These are phyloP conservation scores for Celoporthe dispersa DNA, from an alignment of 2,329 filamentous ascomycete genomes.

Conservation along the genomic window DNA sequence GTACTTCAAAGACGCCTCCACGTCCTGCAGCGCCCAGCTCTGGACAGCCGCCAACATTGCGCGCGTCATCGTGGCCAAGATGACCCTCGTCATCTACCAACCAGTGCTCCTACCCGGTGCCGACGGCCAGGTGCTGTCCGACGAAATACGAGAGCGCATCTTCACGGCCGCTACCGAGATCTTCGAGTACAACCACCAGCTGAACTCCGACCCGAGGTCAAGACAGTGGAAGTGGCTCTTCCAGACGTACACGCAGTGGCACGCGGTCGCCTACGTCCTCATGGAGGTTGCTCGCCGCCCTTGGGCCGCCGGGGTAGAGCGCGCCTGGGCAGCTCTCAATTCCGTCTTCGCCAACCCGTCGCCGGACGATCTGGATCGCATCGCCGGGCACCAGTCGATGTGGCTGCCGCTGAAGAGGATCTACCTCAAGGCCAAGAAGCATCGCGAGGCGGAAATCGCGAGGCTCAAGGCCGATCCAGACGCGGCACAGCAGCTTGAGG, in stretches of 20 bases:
- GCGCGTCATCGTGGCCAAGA: constrained; percentile 57
- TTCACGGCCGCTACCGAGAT: constrained; percentile 58
- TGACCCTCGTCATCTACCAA: constrained; percentile 59
- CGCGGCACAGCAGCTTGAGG: constrained; percentile 54
- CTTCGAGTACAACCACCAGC: constrained; percentile 58
- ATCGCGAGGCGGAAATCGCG: constrained; percentile 55
- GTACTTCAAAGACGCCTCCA: constrained; percentile 56
- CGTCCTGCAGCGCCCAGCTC: constrained; percentile 49
- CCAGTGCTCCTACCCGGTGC: constrained; percentile 51
- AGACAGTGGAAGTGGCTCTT: constrained; percentile 63
- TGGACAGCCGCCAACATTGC: constrained; percentile 55
- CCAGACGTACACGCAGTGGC: constrained; percentile 63
- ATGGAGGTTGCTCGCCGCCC: constrained; percentile 53
- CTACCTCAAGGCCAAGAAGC: constrained; percentile 55
- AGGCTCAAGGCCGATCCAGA: constrained; percentile 53
- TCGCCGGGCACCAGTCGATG: constrained; percentile 51
- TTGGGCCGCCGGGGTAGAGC: constrained; percentile 42
- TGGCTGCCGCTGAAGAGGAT: constrained; percentile 60
- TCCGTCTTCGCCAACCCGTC: constrained; percentile 39
- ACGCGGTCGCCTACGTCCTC: constrained; percentile 60
- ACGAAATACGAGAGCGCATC: constrained; percentile 41
- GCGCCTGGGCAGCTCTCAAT: constrained; percentile 37
- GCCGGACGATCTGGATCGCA: constrained; percentile 49
- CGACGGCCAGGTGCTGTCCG: constrained; percentile 39
- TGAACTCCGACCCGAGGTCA: constrained; percentile 54